Evolutionary conservation across 2,329 filamentous ascomycete species (phyloP).

Genomic region (Apiospora sp.): DNA sequence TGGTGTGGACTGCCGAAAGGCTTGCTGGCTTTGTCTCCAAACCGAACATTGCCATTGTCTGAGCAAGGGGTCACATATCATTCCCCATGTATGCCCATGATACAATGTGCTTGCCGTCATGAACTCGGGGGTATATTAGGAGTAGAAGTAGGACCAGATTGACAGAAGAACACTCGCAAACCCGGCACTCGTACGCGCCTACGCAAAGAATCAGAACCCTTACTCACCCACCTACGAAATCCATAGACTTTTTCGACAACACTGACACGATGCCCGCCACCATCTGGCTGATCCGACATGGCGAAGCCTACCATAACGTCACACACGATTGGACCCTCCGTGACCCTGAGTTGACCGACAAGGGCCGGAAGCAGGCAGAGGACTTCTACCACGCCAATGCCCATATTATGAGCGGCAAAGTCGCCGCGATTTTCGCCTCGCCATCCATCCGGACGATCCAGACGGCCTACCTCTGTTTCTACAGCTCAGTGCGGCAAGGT

Average conservation of each 20-base stretch:
- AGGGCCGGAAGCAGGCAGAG: background rate
- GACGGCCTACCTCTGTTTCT: background rate
- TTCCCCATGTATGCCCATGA: background rate
- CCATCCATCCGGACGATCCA: background rate
- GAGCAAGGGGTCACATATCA: background rate
- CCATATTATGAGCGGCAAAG: background rate
- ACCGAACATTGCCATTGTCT: background rate
- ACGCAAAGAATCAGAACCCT: background rate
- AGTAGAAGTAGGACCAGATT: background rate
- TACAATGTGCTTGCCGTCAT: background rate
- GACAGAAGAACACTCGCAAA: background rate
- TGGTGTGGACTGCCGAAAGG: no score
- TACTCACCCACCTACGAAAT: background rate
- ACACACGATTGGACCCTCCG: background rate
- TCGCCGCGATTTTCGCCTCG: background rate
- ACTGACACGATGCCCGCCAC: background rate
- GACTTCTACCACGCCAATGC: background rate
- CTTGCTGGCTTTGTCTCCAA: background rate
- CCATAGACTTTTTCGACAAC: background rate
- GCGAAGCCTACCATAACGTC: background rate
- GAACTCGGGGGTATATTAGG: background rate
- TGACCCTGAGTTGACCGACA: background rate
- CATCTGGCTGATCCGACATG: background rate
- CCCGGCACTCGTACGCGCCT: background rate
- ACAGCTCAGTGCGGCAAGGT: background rate